Conservation (phyloP, 2,329 filamentous ascomycete genomes). For the Lasiodiplodia gonubiensis region DNA sequence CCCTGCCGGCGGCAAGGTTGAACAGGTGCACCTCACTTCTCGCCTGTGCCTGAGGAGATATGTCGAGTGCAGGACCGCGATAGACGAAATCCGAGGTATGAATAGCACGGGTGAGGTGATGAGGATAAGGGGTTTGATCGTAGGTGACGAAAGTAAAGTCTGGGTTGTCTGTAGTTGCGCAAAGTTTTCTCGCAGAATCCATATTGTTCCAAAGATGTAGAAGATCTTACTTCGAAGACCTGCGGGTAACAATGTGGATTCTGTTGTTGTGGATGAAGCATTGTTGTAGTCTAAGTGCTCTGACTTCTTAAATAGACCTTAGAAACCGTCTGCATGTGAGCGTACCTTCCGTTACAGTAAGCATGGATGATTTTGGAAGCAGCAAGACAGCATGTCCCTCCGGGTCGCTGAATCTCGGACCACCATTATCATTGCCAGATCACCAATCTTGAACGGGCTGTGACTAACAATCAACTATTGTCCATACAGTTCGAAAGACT, state of each 20-base stretch:
- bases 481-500: too few species aligned
- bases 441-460: too few species aligned
- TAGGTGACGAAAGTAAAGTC: background rate
- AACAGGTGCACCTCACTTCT: background rate
- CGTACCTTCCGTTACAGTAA: too few species aligned
- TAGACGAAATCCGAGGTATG: slow-evolving; percentile 2
- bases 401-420: too few species aligned
- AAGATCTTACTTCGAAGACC: background rate
- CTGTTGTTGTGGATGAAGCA: background rate
- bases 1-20: background rate
- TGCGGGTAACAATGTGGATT: background rate
- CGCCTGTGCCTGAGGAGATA: too few species aligned
- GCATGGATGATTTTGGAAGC: too few species aligned
- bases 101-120: background rate
- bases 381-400: too few species aligned
- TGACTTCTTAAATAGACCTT: too few species aligned
- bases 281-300: background rate
- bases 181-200: background rate
- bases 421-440: too few species aligned
- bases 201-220: background rate
- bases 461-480: too few species aligned
- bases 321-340: too few species aligned
- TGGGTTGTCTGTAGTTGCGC: background rate
- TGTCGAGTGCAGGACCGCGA: background rate
- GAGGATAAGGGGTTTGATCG: background rate